A percentile compares a stretch with the other conserved stretches of the same genome.
Evolutionary conservation across 148 eudicot genomes (phyloP).

Genomic region (Silene uniflora): DNA sequence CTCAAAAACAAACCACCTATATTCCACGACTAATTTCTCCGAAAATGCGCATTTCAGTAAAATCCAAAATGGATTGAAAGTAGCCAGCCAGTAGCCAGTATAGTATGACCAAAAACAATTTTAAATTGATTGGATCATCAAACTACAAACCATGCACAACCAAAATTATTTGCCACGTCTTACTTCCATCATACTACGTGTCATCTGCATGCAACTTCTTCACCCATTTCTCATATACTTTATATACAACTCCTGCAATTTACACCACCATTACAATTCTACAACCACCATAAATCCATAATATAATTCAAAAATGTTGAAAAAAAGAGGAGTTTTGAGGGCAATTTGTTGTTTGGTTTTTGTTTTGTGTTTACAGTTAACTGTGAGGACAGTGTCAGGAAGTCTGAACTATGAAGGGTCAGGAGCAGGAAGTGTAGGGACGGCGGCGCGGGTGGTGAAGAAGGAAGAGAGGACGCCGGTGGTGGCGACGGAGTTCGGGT

Average conservation of each 20-base stretch:
- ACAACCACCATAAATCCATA: not conserved
- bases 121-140: not conserved
- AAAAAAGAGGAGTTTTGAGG: not conserved
- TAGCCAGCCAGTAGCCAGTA: not conserved
- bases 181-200: conserved; percentile 33
- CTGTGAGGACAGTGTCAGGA: not conserved
- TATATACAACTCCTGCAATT: not conserved
- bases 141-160: not conserved
- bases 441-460: conserved; percentile 44
- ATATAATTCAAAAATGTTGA: conserved; percentile 11
- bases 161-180: conserved; percentile 28
- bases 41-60: not conserved
- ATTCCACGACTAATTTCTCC: not conserved
- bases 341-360: not conserved
- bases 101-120: not conserved
- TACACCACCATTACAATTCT: not conserved
- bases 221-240: not conserved
- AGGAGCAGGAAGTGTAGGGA: not conserved
- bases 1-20: not conserved
- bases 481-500: conserved; percentile 49
- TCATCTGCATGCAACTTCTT: conserved; percentile 36
- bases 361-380: conserved; percentile 2
- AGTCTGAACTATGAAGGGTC: conserved; percentile 7
- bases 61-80: not conserved
- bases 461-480: conserved; percentile 38